Base-by-base conservation (phyloP, 2,329 filamentous ascomycete species). In the Diaporthe vaccinii region DNA sequence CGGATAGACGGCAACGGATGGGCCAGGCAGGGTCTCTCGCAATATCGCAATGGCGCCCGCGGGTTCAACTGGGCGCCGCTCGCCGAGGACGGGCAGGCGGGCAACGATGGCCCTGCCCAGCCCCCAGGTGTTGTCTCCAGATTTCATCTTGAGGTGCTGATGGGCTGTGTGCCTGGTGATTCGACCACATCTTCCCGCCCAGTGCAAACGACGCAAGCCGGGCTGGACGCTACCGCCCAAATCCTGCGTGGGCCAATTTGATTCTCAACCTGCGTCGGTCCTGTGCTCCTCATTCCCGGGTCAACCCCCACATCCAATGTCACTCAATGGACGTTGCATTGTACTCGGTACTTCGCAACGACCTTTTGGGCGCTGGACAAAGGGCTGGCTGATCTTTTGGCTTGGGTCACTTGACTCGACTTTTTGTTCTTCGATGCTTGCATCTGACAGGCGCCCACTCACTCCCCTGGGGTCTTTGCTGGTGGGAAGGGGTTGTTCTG, bases 201-300 rank as follows among this genome's bases (percentile, higher is more conserved):
- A 53, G 65, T 53, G 65, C 22, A 53, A 69, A 69, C 46, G 65
- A 34, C 34, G 65, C 65, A 55, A 7, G 49, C 49, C 49, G 34
- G 65, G 49, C 46, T 41, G 46, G 65, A 55, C 65, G 65, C 65
- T 69, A 55, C 65, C 65, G 65, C 65, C 34, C 65, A 31, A 68
- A 51, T 68, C 62, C 62, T 68, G 28, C 62, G 46, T 53, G 44
- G 22, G 49, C 46, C 65, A 68, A 51, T 51, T 68, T 68, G 44
- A 36, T n/a, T 68, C 46, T 36, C 65, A 68, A 51, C 46, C 62
- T 55, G 65, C 65, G 34, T 69, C 65, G 65, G 49, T 55, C 65
- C 65, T 69, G 55, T 55, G 34, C 49, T 69, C 65, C 65, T 69
- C 65, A 69, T 69, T 69, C 65, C 65, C 65, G 65, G 65, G 65